phyloP scores from a whole-genome alignment of 1,139 yeast species.

The Diutina mesorugosa region DNA sequence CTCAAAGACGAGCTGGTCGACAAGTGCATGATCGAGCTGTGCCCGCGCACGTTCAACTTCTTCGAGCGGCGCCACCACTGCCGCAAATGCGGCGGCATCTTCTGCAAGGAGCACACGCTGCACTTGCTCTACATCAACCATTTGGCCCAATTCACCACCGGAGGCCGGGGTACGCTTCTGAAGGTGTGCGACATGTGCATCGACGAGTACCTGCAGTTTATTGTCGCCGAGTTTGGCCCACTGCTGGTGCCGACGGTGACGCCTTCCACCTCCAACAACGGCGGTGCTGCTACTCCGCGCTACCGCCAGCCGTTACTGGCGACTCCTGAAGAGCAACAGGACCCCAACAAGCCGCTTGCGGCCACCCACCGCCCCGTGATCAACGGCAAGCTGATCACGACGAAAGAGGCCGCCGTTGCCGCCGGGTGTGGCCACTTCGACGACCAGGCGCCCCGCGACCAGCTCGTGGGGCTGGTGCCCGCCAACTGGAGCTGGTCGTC shows the following conservation, averaged over 20 bases:
- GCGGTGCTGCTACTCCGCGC: background rate
- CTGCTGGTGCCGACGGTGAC: background rate
- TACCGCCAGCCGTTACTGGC: constrained; percentile 3
- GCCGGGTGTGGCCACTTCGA: constrained; percentile 3
- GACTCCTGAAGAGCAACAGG: constrained; percentile 5
- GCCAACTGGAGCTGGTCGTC: constrained; percentile 79
- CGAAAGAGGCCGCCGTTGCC: constrained; percentile 4
- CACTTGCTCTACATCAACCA: constrained; percentile 50
- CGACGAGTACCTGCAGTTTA: constrained; percentile 48
- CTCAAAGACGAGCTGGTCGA: constrained; percentile 52
- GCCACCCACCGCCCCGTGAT: constrained; percentile 1
- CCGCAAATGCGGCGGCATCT: constrained; percentile 85
- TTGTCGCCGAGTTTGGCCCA: constrained; percentile 27
- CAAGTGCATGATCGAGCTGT: constrained; percentile 45
- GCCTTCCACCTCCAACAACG: background rate
- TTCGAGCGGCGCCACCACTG: constrained; percentile 90
- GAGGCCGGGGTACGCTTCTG: constrained; percentile 59
- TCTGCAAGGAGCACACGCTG: constrained; percentile 58
- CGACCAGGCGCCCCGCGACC: constrained; percentile 5
- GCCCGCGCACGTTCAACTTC: constrained; percentile 53
- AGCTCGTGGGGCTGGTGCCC: constrained; percentile 44
- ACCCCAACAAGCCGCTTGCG: constrained; percentile 2
- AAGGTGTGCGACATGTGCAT: constrained; percentile 75
- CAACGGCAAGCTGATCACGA: background rate
- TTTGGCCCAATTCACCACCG: constrained; percentile 62